Conservation (phyloP, 78 protist species). For the Dictyostelium brefeldianum region DNA sequence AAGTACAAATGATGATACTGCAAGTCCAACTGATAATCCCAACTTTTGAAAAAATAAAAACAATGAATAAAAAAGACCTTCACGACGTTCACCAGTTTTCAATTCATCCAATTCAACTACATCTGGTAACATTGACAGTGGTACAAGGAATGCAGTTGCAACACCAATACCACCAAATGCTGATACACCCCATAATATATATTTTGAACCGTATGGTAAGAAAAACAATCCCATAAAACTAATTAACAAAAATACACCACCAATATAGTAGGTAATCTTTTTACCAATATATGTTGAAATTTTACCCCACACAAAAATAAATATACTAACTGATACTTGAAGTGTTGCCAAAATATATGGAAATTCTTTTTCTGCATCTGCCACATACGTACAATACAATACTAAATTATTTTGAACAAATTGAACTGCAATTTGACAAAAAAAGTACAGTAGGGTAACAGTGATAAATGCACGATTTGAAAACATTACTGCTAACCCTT, state of each 20-base stretch:
- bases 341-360: slow-evolving; percentile 70
- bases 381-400: slow-evolving; percentile 64
- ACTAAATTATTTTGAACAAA: slow-evolving; percentile 80
- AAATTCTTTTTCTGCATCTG: slow-evolving; percentile 56
- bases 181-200: slow-evolving; percentile 46
- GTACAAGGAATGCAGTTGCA: slow-evolving; percentile 52
- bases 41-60: slow-evolving; percentile 80
- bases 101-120: slow-evolving; percentile 79
- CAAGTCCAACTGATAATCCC: slow-evolving; percentile 72
- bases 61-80: slow-evolving; percentile 77
- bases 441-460: slow-evolving; percentile 59
- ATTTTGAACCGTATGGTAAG: slow-evolving; percentile 13
- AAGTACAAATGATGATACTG: slow-evolving; percentile 43
- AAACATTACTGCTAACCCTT: slow-evolving; percentile 64
- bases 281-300: slow-evolving; percentile 46
- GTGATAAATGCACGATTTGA: slow-evolving; percentile 65
- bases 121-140: slow-evolving; percentile 84
- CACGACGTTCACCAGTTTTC: slow-evolving; percentile 82
- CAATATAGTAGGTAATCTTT: slow-evolving; percentile 73
- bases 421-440: slow-evolving; percentile 78
- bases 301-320: slow-evolving; percentile 72
- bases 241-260: slow-evolving; percentile 52
- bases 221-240: slow-evolving; percentile 35
- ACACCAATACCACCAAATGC: slow-evolving; percentile 78
- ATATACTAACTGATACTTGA: slow-evolving; percentile 26